Conservation (phyloP, 2,329 filamentous ascomycete species). For the Ascochyta lentis region DNA sequence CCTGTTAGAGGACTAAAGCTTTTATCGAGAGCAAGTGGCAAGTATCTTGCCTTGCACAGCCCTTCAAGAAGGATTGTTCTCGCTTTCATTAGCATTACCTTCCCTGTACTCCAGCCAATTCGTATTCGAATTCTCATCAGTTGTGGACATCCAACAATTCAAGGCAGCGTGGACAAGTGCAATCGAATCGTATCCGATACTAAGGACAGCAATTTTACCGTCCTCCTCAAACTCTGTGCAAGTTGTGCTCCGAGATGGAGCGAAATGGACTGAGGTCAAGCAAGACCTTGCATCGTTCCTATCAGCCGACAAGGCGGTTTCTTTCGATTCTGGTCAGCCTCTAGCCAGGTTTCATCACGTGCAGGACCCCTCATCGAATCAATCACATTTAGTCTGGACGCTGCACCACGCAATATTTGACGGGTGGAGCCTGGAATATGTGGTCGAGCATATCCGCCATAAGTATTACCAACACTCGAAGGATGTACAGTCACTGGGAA, state of each 20-base stretch:
- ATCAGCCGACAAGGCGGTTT: not conserved
- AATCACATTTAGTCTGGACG: not conserved
- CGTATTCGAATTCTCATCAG: not conserved
- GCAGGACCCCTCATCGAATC: not conserved
- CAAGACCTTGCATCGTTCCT: conserved; percentile 1
- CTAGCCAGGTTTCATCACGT: not conserved
- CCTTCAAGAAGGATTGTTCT: conserved; percentile 48
- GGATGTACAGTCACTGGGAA: not conserved
- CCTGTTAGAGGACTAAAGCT: not conserved
- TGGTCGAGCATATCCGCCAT: not conserved
- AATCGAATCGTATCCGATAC: not conserved
- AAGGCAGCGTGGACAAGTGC: conserved; percentile 1
- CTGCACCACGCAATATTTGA: conserved; percentile 5
- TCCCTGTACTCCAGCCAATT: not conserved
- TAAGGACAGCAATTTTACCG: conserved; percentile 10
- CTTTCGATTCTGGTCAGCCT: conserved; percentile 2
- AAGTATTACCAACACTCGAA: not conserved
- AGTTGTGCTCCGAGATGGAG: not conserved
- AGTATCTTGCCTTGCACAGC: conserved; percentile 14
- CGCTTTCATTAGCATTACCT: not conserved
- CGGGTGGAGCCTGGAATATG: conserved; percentile 1
- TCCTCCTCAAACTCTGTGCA: not conserved
- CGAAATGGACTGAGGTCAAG: not conserved
- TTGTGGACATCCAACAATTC: not conserved
- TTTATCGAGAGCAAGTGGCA: not conserved